Conservation (phyloP, 441 rosid genomes). For the Macaranga tanarius region DNA sequence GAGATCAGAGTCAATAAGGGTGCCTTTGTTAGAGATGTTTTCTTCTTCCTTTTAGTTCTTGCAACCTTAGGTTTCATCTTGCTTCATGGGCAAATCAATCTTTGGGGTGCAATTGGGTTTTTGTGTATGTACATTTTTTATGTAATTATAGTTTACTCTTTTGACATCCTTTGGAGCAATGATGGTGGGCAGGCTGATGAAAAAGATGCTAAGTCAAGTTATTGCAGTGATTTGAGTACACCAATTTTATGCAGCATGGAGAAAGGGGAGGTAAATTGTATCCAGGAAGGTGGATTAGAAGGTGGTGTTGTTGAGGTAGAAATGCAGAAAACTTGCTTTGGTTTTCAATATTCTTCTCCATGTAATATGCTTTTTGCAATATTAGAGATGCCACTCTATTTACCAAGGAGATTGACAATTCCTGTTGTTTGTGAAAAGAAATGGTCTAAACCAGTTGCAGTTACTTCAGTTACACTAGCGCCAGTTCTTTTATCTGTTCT, state of each 20-base stretch:
- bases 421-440: slow-evolving; percentile 57
- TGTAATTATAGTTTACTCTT: slow-evolving; percentile 57
- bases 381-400: slow-evolving; percentile 59
- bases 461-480: slow-evolving; percentile 58
- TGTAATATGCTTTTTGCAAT: slow-evolving; percentile 36
- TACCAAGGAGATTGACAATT: slow-evolving; percentile 82
- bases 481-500: slow-evolving; percentile 59
- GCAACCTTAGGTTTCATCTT: slow-evolving; percentile 49
- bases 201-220: slow-evolving; percentile 22
- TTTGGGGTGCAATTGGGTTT: slow-evolving; percentile 64
- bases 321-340: slow-evolving; percentile 24
- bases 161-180: slow-evolving; percentile 27
- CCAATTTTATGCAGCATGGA: slow-evolving; percentile 39
- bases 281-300: slow-evolving; percentile 27
- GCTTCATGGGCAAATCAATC: slow-evolving; percentile 49
- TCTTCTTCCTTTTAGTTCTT: slow-evolving; percentile 58
- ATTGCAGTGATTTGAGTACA: slow-evolving; percentile 30
- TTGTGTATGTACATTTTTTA: slow-evolving; percentile 52
- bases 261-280: slow-evolving; percentile 25
- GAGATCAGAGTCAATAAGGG: slow-evolving; percentile 41
- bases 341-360: slow-evolving; percentile 28
- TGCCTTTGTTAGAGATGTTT: slow-evolving; percentile 69
- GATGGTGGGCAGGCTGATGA: slow-evolving; percentile 7
- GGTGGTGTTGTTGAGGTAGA: slow-evolving; percentile 20
- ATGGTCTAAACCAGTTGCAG: slow-evolving; percentile 79